phyloP scores from a whole-genome alignment of 495 filamentous ascomycete genomes.

The Stereocaulon alpinum region DNA sequence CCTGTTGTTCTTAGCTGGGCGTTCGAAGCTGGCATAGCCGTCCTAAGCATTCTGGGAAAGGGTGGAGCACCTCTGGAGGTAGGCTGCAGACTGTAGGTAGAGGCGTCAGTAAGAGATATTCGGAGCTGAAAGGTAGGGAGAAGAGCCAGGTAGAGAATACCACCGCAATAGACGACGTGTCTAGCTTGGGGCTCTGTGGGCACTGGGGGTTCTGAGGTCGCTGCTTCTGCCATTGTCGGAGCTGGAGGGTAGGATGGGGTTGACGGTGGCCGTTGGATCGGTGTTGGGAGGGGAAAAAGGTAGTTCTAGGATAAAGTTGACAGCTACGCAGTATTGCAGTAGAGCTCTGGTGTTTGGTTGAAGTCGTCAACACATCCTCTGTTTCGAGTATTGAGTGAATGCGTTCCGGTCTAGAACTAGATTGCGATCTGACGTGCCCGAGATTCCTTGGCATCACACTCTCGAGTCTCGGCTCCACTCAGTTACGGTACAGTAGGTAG shows the following conservation, averaged over 20 bases:
- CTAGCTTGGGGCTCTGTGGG: slow-evolving; percentile 49
- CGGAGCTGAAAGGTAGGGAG: slow-evolving; percentile 9
- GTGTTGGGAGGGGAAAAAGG: no score
- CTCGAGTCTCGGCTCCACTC: no score
- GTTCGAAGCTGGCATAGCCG: not conserved
- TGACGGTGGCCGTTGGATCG: not conserved
- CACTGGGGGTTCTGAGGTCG: slow-evolving; percentile 27
- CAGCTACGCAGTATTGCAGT: no score
- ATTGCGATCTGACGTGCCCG: no score
- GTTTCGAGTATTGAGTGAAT: no score
- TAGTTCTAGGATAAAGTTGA: no score
- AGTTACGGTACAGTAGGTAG: no score
- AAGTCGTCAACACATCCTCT: no score
- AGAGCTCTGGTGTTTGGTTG: no score
- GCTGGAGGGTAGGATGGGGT: not conserved
- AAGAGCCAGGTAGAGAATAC: slow-evolving; percentile 36
- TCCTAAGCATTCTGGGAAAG: not conserved
- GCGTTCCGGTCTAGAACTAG: no score
- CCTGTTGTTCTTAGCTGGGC: slow-evolving; percentile 24
- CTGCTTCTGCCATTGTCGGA: slow-evolving; percentile 27
- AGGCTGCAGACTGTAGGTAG: slow-evolving; percentile 66
- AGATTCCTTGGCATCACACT: no score
- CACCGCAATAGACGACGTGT: slow-evolving; percentile 70
- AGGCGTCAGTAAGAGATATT: not conserved
- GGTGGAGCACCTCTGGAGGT: slow-evolving; percentile 75